Evolutionary conservation across 768 basidiomycete species (phyloP).

Genomic region (Saitozyma podzolica): DNA sequence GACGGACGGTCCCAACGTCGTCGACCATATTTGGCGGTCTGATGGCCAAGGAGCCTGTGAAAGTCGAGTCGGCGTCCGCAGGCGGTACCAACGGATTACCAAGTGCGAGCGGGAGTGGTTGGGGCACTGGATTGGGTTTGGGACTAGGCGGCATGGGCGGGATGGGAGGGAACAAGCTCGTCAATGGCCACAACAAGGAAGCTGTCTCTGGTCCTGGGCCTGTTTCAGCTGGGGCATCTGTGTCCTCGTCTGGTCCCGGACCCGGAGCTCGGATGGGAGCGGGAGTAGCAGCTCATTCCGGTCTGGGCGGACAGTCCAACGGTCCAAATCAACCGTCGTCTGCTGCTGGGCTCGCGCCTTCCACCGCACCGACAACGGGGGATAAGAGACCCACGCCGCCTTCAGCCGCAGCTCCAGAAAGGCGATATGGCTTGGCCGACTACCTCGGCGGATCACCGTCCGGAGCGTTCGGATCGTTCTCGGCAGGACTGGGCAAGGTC

Average conservation of each 20-base stretch:
- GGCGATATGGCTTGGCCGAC: neutral
- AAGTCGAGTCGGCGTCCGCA: neutral
- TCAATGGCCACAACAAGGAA: too few relatives aligned
- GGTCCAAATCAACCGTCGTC: neutral
- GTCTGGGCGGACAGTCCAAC: neutral
- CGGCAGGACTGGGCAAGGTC: neutral
- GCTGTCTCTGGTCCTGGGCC: too few relatives aligned
- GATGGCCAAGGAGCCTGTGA: neutral
- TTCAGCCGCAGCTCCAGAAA: neutral
- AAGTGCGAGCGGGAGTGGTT: neutral
- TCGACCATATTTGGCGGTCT: slow-evolving; percentile 29
- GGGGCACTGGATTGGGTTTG: neutral
- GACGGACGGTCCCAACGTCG: slow-evolving; percentile 39
- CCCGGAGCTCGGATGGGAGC: neutral
- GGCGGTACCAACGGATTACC: neutral
- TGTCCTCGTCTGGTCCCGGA: neutral
- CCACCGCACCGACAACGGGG: neutral
- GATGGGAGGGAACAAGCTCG: too few relatives aligned
- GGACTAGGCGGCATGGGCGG: neutral
- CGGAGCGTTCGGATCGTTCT: neutral
- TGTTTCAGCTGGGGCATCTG: too few relatives aligned
- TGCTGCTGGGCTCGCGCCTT: neutral
- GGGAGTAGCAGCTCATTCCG: neutral
- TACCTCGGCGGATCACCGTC: neutral
- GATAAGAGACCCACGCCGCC: neutral